phyloP scores from a whole-genome alignment of 2,329 filamentous ascomycete genomes.

The Cucurbitaria berberidis region DNA sequence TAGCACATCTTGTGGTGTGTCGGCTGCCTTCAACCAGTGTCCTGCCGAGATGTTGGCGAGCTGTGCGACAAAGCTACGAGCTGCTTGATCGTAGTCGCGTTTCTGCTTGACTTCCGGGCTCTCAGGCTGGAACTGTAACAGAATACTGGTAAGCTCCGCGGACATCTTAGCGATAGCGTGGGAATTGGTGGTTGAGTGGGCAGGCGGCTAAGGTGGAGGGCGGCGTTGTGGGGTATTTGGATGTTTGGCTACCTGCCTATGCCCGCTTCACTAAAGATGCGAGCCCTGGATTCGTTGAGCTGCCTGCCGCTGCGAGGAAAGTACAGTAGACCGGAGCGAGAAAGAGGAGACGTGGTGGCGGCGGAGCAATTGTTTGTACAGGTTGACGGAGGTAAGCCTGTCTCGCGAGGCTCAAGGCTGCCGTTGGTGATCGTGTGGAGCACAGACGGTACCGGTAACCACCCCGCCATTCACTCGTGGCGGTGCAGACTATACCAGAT shows the following conservation, averaged over 20 bases:
- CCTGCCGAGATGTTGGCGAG: conserved; percentile 41
- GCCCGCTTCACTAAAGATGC: neutral
- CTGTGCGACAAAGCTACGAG: conserved; percentile 43
- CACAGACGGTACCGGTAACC: conserved; percentile 20
- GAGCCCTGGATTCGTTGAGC: neutral
- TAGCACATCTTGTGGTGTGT: conserved; percentile 51
- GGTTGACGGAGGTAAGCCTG: conserved; percentile 26
- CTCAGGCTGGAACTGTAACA: conserved; percentile 47
- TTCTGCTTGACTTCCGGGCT: conserved; percentile 38
- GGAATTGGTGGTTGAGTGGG: conserved; percentile 8
- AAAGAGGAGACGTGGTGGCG: neutral
- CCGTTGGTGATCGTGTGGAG: conserved; percentile 11
- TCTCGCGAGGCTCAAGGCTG: conserved; percentile 33
- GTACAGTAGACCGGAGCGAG: neutral
- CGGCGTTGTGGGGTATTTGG: conserved; percentile 25
- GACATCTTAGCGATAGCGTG: conserved; percentile 30
- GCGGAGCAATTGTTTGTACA: conserved; percentile 13
- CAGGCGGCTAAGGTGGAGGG: conserved; percentile 12
- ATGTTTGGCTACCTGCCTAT: conserved; percentile 4
- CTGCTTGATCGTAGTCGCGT: conserved; percentile 49
- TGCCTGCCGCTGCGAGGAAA: neutral
- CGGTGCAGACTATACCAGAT: conserved; percentile 11
- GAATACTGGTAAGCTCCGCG: conserved; percentile 33
- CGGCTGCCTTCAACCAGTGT: conserved; percentile 44
- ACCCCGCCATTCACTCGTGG: conserved; percentile 17